These are phyloP conservation scores for Candida michaelii DNA, from an alignment of 805 yeast species.

Conservation along the genomic window DNA sequence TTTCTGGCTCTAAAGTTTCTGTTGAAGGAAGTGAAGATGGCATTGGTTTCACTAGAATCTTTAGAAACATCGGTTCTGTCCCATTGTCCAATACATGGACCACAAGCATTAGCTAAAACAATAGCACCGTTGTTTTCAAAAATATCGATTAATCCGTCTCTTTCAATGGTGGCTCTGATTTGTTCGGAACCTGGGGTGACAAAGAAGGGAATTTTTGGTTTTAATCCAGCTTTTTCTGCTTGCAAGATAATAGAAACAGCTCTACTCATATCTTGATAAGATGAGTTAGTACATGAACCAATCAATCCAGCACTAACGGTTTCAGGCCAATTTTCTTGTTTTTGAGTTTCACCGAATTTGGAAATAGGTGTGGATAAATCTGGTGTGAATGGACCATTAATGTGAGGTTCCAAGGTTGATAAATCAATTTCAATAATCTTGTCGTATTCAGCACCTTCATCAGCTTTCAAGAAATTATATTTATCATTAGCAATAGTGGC, in stretches of 20 bases:
- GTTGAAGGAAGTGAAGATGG: constrained; percentile 95
- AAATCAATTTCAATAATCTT: constrained; percentile 88
- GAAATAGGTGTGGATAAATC: constrained; percentile 94
- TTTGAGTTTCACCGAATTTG: constrained; percentile 69
- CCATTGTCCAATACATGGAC: constrained; percentile 99
- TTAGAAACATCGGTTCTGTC: constrained; percentile 80
- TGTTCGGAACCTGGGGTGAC: constrained; percentile 99
- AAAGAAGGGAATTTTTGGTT: constrained; percentile 87
- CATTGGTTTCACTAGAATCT: constrained; percentile 66
- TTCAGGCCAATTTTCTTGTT: constrained; percentile 80
- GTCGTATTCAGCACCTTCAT: constrained; percentile 87
- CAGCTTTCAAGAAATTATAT: constrained; percentile 72
- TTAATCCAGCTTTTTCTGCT: constrained; percentile 82
- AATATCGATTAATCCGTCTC: constrained; percentile 85
- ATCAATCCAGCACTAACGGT: constrained; percentile 89
- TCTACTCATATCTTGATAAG: constrained; percentile 97
- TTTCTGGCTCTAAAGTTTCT: constrained; percentile 97
- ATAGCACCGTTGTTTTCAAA: constrained; percentile 87
- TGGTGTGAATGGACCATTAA: constrained; percentile 98
- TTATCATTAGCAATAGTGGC: constrained; percentile 64
- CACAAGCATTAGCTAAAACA: constrained; percentile 96
- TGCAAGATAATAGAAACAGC: constrained; percentile 88
- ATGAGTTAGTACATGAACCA: constrained; percentile 98
- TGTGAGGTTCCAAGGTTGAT: constrained; percentile 85
- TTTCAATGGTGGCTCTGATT: constrained; percentile 92